Conservation (phyloP, 129 eudicot species). For the Sambucus nigra region DNA sequence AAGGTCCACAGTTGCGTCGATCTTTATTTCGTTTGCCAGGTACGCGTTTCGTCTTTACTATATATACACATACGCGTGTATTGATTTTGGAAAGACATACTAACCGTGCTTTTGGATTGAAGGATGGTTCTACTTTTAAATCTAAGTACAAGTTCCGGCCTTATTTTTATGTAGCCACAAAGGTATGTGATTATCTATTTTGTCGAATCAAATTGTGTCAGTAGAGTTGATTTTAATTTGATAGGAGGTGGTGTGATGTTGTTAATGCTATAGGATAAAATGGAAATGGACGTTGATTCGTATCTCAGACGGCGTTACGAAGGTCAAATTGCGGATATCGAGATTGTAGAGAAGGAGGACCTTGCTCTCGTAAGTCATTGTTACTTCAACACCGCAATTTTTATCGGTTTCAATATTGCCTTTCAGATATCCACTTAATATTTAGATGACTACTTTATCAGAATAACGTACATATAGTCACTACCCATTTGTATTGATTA, state of each 20-base stretch:
- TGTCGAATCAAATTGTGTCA: not conserved
- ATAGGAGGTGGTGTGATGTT: slow-evolving; percentile 5
- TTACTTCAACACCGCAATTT: not conserved
- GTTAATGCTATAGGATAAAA: slow-evolving; percentile 48
- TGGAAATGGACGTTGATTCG: slow-evolving; percentile 95
- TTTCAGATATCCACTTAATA: not conserved
- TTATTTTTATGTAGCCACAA: slow-evolving; percentile 83
- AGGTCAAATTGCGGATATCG: slow-evolving; percentile 72
- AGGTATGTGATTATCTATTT: slow-evolving; percentile 32
- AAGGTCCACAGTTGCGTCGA: slow-evolving; percentile 90
- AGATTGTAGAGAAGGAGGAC: slow-evolving; percentile 86
- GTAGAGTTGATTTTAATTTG: not conserved
- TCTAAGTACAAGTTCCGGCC: slow-evolving; percentile 86
- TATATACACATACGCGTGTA: not conserved
- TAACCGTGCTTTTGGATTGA: slow-evolving; percentile 10
- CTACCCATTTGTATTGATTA: too few relatives aligned
- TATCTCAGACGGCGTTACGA: slow-evolving; percentile 86
- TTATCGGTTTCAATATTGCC: not conserved
- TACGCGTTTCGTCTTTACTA: slow-evolving; percentile 4
- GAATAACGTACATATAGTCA: too few relatives aligned
- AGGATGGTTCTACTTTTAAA: slow-evolving; percentile 95
- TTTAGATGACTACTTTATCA: not conserved
- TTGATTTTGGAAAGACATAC: not conserved
- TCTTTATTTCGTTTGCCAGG: slow-evolving; percentile 95
- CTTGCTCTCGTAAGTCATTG: slow-evolving; percentile 76